Base-by-base conservation (phyloP, 148 eudicot genomes). In the Vaccinium darrowii region DNA sequence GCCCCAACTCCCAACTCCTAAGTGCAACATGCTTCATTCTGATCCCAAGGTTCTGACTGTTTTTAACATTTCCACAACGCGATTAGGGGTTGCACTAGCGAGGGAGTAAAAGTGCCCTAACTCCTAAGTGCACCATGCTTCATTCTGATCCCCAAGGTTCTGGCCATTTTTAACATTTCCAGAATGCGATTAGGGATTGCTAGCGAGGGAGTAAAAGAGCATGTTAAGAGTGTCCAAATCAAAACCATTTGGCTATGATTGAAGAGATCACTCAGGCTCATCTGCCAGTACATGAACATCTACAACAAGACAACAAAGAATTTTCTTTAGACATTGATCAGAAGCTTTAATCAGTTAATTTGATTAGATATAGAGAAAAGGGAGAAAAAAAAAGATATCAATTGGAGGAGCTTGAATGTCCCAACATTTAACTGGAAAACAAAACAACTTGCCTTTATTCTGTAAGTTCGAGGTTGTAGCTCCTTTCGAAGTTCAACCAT, bases 401-500 rank as follows among this genome's bases (percentile, higher is more conserved):
- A 53, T 25, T 27, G 33, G 11, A 53, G 79, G 79, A n/a, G 7
- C 1, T 53, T 49, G 60, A 78, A 78, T 78, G 49, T 67, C 49
- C n/a, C 43, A 60, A 71, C 67, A 76, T 23, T 77, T 50, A 88
- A 33, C 30, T 74, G 60, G 50, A 7, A 39, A 72, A 77, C 60
- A 23, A 9, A 81, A 84, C 5, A 76, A 87, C 93, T 93, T 90
- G 86, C 98, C 99, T 94, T 94, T 4, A 96, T 93, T 84, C 99
- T 91, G 74, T 91, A 96, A 75, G 92, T 90, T 73, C 98, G 94
- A 89, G 98, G 98, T 72, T 86, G 92, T 77, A 96, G 85, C 86
- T 93, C 98, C 85, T 94, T 96, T 76, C 99, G 89, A 82, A 93
- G 90, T 90, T 96, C 98, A 73, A 91, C 87, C 99, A 96, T 93